Base-by-base conservation (phyloP, 2,329 filamentous ascomycete species). In the Penicillium rolfsii region DNA sequence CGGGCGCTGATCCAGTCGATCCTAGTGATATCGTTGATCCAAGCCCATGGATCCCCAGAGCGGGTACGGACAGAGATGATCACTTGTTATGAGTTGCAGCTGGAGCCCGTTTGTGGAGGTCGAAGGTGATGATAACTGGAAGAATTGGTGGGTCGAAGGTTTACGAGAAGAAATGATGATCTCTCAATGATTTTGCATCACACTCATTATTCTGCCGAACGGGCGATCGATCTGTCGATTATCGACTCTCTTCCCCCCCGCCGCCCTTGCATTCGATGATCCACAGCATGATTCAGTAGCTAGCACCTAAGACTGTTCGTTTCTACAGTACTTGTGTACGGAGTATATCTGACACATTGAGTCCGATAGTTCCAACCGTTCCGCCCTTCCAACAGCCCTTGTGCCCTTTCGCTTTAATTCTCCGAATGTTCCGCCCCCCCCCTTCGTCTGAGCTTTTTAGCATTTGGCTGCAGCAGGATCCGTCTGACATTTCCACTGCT, bases 31-130 rank as follows among this genome's bases (percentile, higher is more conserved):
- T 16, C 35, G 59, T 55, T 55, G 64, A 66, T 64, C 64, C 58
- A 55, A 19, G 24, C 28, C 54, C 58, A 57, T 38, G 57, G 62
- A 67, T 67, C 54, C 53, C 58, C 58, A 16, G 59, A 41, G 43
- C 63, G 65, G 63, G 60, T 65, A 63, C 22, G 57, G 40, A 36
- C 38, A 61, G 60, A 58, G 45, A n/a, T 49, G 61, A 65, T 65
- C 58, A 38, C 12, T 38, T 16, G 19, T 26, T 30, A 59, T 58
- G 57, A 61, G 57, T 46, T 54, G 63, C 58, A 61, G 55, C 36
- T 46, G 24, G 45, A 11, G 6, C 16, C 14, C 16, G 16, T 33
- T 54, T 11, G 33, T 24, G 35, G 49, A 35, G 24, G 19, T 14
- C 26, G 43, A 8, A 12, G 5, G 24, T 46, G 12, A 24, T 14